A percentile compares a stretch with the other conserved stretches of the same genome.
These are phyloP conservation scores for Jaminaea rosea DNA, from an alignment of 1,284 basidiomycete genomes.

Conservation along the genomic window DNA sequence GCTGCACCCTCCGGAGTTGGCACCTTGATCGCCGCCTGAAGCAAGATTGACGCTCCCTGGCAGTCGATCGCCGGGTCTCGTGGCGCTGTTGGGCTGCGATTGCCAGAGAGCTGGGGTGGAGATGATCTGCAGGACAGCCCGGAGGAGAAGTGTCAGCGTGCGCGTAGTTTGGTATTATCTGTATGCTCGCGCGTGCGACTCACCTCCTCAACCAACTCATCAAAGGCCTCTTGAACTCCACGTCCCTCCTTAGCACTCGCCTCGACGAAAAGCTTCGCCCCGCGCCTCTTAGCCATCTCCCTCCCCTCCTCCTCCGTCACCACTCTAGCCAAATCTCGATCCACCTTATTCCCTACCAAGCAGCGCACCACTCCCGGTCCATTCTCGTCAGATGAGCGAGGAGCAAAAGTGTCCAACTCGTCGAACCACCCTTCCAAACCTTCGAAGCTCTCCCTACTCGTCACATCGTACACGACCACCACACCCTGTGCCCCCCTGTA, in stretches of 20 bases:
- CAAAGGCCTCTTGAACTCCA: conserved; percentile 40
- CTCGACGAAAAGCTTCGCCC: conserved; percentile 77
- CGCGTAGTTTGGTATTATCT: not conserved
- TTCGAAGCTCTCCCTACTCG: conserved; percentile 81
- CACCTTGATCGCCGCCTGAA: too few relatives aligned
- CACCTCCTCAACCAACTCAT: conserved; percentile 39
- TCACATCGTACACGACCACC: conserved; percentile 89
- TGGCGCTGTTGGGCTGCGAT: conserved; percentile 17
- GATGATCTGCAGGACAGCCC: conserved; percentile 18
- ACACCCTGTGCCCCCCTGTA: conserved; percentile 90
- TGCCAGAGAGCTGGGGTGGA: conserved; percentile 41
- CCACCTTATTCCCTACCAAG: conserved; percentile 86
- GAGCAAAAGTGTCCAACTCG: conserved; percentile 89
- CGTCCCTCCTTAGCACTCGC: conserved; percentile 49
- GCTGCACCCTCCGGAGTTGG: too few relatives aligned
- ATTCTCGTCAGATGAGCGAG: too few relatives aligned
- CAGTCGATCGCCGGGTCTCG: conserved; percentile 41
- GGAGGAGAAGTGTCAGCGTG: not conserved
- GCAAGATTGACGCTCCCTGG: conserved; percentile 42
- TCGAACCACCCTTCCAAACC: conserved; percentile 84
- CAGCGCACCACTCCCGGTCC: conserved; percentile 74
- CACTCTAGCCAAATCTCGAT: conserved; percentile 83
- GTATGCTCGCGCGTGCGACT: not conserved
- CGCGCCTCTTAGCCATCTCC: conserved; percentile 70
- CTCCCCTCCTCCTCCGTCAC: conserved; percentile 71